Conservation (phyloP, 768 basidiomycete genomes). For the Cantharellus cinnabarinus region DNA sequence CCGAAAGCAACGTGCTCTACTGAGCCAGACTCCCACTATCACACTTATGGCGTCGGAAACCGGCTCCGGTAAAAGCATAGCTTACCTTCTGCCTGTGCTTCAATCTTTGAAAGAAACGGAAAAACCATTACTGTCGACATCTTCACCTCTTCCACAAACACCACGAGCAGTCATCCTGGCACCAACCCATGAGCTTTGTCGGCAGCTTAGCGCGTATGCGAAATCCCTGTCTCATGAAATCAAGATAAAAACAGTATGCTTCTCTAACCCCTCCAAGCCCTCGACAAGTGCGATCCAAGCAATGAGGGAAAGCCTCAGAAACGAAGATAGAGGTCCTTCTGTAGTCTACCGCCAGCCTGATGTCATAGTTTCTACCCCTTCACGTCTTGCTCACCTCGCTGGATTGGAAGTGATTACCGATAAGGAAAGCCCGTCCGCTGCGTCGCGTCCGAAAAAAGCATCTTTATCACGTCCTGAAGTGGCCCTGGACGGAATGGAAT, state of each 20-base stretch:
- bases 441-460: constrained; percentile 10
- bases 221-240: constrained; percentile 54
- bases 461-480: constrained; percentile 31
- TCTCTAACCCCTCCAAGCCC: constrained; percentile 34
- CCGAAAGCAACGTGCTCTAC: not conserved
- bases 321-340: not conserved
- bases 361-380: constrained; percentile 36
- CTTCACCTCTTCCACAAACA: constrained; percentile 21
- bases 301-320: not conserved
- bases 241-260: constrained; percentile 57
- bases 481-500: constrained; percentile 52
- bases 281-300: not conserved
- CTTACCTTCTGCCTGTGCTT: constrained; percentile 70
- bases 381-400: constrained; percentile 40
- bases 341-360: constrained; percentile 3
- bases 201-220: constrained; percentile 55
- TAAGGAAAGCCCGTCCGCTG: constrained; percentile 8
- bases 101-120: constrained; percentile 59
- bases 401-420: constrained; percentile 24
- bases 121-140: constrained; percentile 4
- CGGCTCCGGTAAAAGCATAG: constrained; percentile 80
- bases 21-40: constrained; percentile 7
- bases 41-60: constrained; percentile 74
- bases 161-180: constrained; percentile 69
- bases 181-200: constrained; percentile 56